Base-by-base conservation (phyloP, 208 protist species). In the Trypanosoma scelopori region DNA sequence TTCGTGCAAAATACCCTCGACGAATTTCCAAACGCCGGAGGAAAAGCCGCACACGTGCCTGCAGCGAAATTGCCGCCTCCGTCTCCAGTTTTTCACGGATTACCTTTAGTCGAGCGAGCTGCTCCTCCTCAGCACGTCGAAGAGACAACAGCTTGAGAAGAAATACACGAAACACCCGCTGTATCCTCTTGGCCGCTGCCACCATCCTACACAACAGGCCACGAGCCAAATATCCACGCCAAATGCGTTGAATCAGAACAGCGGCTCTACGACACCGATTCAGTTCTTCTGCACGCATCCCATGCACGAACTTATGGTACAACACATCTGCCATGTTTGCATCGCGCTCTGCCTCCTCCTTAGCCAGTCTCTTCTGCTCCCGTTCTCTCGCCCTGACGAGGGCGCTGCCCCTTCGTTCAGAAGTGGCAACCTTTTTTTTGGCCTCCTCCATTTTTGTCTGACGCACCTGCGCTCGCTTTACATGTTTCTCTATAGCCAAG, bases 151-250 rank as follows among this genome's bases (percentile, higher is more conserved):
- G 56, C 35, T 76, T 72, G 5, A 84, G 71, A 28, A 92, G 74
- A 64, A 80, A 84, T 20, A 63, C 41, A n/a, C 86, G 84, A 37
- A 88, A 76, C 7, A 75, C 78, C 25, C 60, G 55, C 69, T 95
- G 89, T 48, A 95, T 76, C 45, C 43, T 67, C 28, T 68, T 28
- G 18, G 81, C 76, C 5, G 88, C 79, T 9, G 39, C 20, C 23
- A 87, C 74, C 55, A 92, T 75, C 16, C 62, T 76, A 23, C 47
- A 1, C n/a, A 94, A 65, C 63, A 81, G 81, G 30, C 51, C 80
- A 27, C 89, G 81, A 22, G 86, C 86, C 52, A 90, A 39, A 49
- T 82, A 78, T 16, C 89, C 89, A 39, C 89, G 83, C 84, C 85
- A 95, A 35, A 91, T 74, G 3, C 79, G 74, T 61, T 95, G 89